Evolutionary conservation across 2,329 filamentous ascomycete species (phyloP).

Genomic region (Penicillium glabrum): DNA sequence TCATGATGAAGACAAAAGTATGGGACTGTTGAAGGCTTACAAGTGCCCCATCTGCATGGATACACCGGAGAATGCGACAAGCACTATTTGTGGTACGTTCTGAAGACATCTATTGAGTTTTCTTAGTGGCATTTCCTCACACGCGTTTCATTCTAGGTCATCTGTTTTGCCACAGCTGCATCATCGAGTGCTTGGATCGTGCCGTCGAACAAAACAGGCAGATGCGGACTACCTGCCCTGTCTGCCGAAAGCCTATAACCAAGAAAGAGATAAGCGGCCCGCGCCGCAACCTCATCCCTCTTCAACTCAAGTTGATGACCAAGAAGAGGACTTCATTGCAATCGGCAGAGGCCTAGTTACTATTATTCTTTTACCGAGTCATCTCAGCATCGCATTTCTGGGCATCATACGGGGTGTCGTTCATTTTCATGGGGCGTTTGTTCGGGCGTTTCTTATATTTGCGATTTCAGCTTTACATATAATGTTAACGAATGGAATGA

Average conservation of each 20-base stretch:
- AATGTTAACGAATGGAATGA: neutral
- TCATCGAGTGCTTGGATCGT: slow-evolving; percentile 59
- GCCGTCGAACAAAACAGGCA: slow-evolving; percentile 49
- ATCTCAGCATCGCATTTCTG: neutral
- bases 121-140: neutral
- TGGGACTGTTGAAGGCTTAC: slow-evolving; percentile 47
- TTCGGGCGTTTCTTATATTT: neutral
- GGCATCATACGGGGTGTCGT: neutral
- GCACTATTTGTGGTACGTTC: slow-evolving; percentile 58
- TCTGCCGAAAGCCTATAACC: slow-evolving; percentile 45
- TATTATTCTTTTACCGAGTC: neutral
- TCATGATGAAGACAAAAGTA: slow-evolving; percentile 27
- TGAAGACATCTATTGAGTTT: neutral
- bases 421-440: neutral
- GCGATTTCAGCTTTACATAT: neutral
- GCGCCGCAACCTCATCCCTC: slow-evolving; percentile 37
- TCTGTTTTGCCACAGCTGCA: slow-evolving; percentile 64
- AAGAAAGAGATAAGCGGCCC: slow-evolving; percentile 36
- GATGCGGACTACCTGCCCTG: slow-evolving; percentile 43
- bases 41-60: slow-evolving; percentile 67
- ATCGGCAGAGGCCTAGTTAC: neutral
- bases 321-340: slow-evolving; percentile 19
- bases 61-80: slow-evolving; percentile 58
- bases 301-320: slow-evolving; percentile 38
- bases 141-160: slow-evolving; percentile 48